Base-by-base conservation (phyloP, 2,329 filamentous ascomycete genomes). In the Fusarium burgessii region DNA sequence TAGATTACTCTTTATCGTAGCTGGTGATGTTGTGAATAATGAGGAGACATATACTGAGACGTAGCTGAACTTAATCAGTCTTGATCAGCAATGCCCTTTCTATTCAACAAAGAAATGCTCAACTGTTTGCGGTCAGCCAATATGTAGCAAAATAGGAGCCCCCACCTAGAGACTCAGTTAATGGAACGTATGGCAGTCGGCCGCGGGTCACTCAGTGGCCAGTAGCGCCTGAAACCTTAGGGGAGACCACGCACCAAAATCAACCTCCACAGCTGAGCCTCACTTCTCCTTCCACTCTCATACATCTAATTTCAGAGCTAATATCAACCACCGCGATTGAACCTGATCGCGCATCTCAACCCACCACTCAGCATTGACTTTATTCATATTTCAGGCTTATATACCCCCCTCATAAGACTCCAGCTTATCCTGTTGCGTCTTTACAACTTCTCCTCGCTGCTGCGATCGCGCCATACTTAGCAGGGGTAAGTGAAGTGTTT, bases 241-340 rank as follows among this genome's bases (percentile, higher is more conserved):
- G 64, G 47, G 60, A 72, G 57, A 32, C 47, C 56, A 25, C 49
- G 23, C 58, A 61, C 66, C 69, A 70, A 72, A 68, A 67, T 52
- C 36, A 46, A 67, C 69, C 66, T 72, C 70, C 61, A 58, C 70
- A 57, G 51, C 54, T 62, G 61, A 72, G 66, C 70, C 61, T 60
- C 57, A 67, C 52, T 61, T 66, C 65, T 43, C 49, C 55, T 68
- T 61, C 63, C 38, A 50, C 57, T 70, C 62, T 56, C 61, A 63
- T 70, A 52, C 66, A 72, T 56, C 63, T 67, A 70, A 70, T 72
- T 62, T 69, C 60, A 49, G 49, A 68, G 68, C 52, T 66, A 61
- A 58, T 58, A 43, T 59, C 46, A 58, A 66, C 55, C 56, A 46
- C 47, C 50, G 29, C 57, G 27, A 40, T 49, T 36, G 18, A 54